Conservation (phyloP, 768 basidiomycete species). For the Antrodiella citrinella region DNA sequence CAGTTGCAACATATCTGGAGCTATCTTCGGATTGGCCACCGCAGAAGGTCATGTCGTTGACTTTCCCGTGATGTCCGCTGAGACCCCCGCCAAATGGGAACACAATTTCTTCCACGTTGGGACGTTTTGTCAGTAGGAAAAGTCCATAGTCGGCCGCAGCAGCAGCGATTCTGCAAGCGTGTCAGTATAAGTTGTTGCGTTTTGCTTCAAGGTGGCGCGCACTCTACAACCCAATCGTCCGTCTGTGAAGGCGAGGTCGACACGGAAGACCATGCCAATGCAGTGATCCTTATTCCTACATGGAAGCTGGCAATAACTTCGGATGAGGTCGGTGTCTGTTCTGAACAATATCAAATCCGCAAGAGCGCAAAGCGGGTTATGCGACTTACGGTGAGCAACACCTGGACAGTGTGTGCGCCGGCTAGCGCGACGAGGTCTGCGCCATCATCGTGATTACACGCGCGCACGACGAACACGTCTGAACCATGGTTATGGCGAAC, state of each 20-base stretch:
- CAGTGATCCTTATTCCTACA: slow-evolving; percentile 60
- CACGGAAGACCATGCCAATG: slow-evolving; percentile 71
- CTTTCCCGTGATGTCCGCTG: slow-evolving; percentile 71
- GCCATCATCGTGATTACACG: slow-evolving; percentile 58
- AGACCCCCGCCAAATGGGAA: slow-evolving; percentile 74
- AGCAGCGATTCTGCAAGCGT: slow-evolving; percentile 48
- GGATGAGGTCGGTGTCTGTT: slow-evolving; percentile 30
- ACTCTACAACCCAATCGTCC: slow-evolving; percentile 72
- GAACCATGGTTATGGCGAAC: slow-evolving; percentile 52
- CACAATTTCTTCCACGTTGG: slow-evolving; percentile 38
- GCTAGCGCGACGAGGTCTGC: slow-evolving; percentile 65
- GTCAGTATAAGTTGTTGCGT: no score
- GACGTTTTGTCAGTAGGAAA: slow-evolving; percentile 56
- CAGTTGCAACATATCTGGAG: slow-evolving; percentile 69
- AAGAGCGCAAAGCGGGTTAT: slow-evolving; percentile 6
- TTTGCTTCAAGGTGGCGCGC: no score
- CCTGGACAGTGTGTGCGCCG: slow-evolving; percentile 63
- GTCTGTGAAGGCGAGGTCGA: slow-evolving; percentile 57
- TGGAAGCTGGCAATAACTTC: slow-evolving; percentile 62
- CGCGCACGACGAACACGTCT: slow-evolving; percentile 51
- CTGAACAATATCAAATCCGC: slow-evolving; percentile 22
- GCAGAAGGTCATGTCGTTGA: slow-evolving; percentile 76
- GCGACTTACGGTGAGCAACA: slow-evolving; percentile 52
- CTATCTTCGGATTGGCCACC: slow-evolving; percentile 65
- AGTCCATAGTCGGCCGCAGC: slow-evolving; percentile 65